Percentiles rank a stretch among this genome's conserved stretches.
phyloP scores from a whole-genome alignment of 495 filamentous ascomycete species.

The Neurospora discreta region DNA sequence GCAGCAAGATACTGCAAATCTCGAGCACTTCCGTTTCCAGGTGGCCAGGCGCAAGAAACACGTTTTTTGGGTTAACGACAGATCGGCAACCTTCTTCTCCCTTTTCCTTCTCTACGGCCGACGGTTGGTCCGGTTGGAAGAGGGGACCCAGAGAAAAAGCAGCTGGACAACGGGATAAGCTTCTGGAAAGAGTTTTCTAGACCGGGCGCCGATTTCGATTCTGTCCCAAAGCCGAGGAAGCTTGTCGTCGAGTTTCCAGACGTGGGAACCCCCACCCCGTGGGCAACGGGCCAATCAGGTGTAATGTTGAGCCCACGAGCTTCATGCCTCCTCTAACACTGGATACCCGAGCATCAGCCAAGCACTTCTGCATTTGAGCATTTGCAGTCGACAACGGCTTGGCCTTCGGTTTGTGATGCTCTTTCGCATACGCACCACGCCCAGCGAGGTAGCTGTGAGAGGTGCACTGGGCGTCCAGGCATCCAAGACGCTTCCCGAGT shows the following conservation, averaged over 20 bases:
- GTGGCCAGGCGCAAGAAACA: neutral
- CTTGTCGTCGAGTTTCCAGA: neutral
- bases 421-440: neutral
- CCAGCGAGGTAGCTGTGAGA: neutral
- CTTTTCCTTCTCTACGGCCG: neutral
- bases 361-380: neutral
- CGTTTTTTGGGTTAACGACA: neutral
- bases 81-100: neutral
- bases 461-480: neutral
- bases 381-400: neutral
- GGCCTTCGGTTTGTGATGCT: neutral
- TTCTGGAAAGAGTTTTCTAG: neutral
- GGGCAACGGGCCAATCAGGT: neutral
- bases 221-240: neutral
- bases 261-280: neutral
- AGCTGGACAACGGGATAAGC: neutral
- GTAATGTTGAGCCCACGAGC: neutral
- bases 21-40: neutral
- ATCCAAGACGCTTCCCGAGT: neutral
- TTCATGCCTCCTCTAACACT: neutral
- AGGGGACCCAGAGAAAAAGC: neutral
- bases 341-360: neutral
- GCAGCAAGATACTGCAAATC: neutral
- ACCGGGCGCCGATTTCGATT: neutral
- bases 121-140: neutral